phyloP scores from a whole-genome alignment of 768 basidiomycete genomes.

The Hypholoma sublateritium region DNA sequence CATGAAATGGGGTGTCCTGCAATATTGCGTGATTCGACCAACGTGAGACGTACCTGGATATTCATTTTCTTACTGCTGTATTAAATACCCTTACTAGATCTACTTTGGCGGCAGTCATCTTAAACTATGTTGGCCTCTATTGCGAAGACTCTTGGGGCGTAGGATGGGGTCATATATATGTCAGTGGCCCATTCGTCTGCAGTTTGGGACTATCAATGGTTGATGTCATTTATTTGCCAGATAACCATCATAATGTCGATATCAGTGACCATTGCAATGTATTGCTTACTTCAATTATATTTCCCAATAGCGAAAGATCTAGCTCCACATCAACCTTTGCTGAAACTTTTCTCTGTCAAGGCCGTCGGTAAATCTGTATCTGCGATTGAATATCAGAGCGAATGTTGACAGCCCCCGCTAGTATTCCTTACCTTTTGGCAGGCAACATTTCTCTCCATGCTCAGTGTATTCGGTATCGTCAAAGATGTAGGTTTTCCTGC shows the following conservation, averaged over 20 bases:
- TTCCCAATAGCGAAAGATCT: conserved; percentile 53
- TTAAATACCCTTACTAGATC: conserved; percentile 9
- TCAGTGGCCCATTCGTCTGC: conserved; percentile 26
- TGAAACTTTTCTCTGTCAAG: conserved; percentile 73
- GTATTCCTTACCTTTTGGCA: conserved; percentile 84
- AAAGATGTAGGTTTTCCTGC: conserved; percentile 48
- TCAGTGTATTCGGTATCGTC: conserved; percentile 58
- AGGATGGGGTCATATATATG: conserved; percentile 69
- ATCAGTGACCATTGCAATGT: conserved; percentile 79
- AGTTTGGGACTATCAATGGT: background rate
- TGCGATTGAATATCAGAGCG: background rate
- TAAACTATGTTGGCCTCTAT: conserved; percentile 66
- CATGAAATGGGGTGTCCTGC: conserved; percentile 77
- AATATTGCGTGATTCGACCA: conserved; percentile 69
- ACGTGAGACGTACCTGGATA: conserved; percentile 32
- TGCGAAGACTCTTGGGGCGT: conserved; percentile 72
- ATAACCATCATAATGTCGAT: conserved; percentile 61
- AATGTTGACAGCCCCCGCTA: conserved; percentile 14
- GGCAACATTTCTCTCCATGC: conserved; percentile 54
- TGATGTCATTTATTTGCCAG: conserved; percentile 27
- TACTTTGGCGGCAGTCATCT: conserved; percentile 59
- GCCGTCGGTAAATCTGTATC: conserved; percentile 52
- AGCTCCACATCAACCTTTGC: conserved; percentile 56
- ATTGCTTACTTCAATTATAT: conserved; percentile 73
- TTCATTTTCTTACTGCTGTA: background rate